Evolutionary conservation across 2,329 filamentous ascomycete genomes (phyloP).

Genomic region (Aspergillus sp.): DNA sequence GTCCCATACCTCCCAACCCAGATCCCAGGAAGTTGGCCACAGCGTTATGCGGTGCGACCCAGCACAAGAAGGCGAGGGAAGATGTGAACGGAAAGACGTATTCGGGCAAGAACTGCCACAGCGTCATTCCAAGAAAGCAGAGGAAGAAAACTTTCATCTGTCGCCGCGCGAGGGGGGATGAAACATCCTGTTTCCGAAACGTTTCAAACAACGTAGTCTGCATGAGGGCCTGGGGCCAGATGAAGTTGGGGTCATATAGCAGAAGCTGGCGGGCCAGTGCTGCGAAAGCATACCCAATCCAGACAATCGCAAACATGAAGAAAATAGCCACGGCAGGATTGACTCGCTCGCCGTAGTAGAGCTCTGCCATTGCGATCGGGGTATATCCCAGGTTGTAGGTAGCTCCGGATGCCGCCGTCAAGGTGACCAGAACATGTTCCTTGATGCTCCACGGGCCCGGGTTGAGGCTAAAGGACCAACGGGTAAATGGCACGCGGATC

Average conservation of each 20-base stretch:
- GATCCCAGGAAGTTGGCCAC: conserved; percentile 63
- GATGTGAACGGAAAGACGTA: conserved; percentile 62
- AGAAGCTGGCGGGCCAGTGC: conserved; percentile 60
- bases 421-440: conserved; percentile 60
- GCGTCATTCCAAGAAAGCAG: conserved; percentile 53
- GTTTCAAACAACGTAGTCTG: conserved; percentile 63
- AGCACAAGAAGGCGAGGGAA: conserved; percentile 64
- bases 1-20: conserved; percentile 64
- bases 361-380: conserved; percentile 57
- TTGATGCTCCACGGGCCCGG: conserved; percentile 61
- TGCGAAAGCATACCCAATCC: conserved; percentile 61
- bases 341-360: conserved; percentile 58
- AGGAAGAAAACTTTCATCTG: conserved; percentile 62
- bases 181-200: conserved; percentile 50
- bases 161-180: conserved; percentile 52
- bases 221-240: conserved; percentile 57
- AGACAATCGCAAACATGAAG: conserved; percentile 63
- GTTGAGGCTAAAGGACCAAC: conserved; percentile 56
- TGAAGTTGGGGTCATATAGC: conserved; percentile 60
- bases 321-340: conserved; percentile 58
- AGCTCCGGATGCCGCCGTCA: conserved; percentile 57
- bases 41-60: conserved; percentile 61
- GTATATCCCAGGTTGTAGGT: conserved; percentile 56
- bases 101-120: conserved; percentile 66
- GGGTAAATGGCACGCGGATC: conserved; percentile 51